Evolutionary conservation across 768 basidiomycete species (phyloP).

Genomic region (Russula lepida): DNA sequence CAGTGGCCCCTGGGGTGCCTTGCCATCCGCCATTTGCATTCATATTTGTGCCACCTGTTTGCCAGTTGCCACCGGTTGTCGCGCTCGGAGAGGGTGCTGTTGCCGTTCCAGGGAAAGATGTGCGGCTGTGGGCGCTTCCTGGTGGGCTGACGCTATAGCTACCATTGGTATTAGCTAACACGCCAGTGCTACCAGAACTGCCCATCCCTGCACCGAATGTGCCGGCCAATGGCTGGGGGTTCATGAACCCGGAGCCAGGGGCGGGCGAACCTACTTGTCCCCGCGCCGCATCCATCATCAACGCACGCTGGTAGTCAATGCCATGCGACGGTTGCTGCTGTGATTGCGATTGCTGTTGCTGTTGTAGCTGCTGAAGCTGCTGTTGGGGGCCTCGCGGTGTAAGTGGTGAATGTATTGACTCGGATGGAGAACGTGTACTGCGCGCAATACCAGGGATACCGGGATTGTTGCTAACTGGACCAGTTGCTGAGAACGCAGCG

Average conservation of each 20-base stretch:
- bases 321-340: slow-evolving; percentile 24
- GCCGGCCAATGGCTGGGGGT: slow-evolving; percentile 12
- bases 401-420: slow-evolving; percentile 41
- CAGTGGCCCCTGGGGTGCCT: not conserved
- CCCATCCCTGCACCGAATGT: slow-evolving; percentile 13
- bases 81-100: slow-evolving; percentile 17
- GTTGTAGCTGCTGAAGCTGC: slow-evolving; percentile 25
- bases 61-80: slow-evolving; percentile 9
- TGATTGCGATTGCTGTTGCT: slow-evolving; percentile 22
- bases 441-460: slow-evolving; percentile 64
- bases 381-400: slow-evolving; percentile 28
- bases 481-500: slow-evolving; percentile 38
- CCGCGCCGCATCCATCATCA: slow-evolving; percentile 10
- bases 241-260: slow-evolving; percentile 13
- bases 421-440: slow-evolving; percentile 68
- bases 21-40: slow-evolving; percentile 5
- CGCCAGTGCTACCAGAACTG: not conserved
- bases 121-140: slow-evolving; percentile 19
- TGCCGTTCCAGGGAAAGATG: slow-evolving; percentile 13
- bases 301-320: slow-evolving; percentile 18
- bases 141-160: slow-evolving; percentile 19
- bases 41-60: slow-evolving; percentile 1
- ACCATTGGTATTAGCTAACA: slow-evolving; percentile 13
- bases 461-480: slow-evolving; percentile 24
- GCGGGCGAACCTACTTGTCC: slow-evolving; percentile 1